Evolutionary conservation across 345 rosid genomes (phyloP).

Genomic region (Odontarrhena argentea): DNA sequence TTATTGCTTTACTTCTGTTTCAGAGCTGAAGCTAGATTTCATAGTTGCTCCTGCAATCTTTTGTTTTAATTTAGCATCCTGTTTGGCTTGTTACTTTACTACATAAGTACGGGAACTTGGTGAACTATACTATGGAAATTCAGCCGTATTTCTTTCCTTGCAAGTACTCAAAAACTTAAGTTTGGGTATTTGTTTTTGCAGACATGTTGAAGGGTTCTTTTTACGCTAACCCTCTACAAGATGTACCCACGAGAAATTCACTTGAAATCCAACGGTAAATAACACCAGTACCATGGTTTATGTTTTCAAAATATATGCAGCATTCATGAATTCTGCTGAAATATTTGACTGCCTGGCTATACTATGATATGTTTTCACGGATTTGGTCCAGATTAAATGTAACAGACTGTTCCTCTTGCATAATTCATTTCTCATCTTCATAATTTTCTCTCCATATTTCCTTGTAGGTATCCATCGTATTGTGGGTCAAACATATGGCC

Average conservation of each 20-base stretch:
- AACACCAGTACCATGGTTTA: background rate
- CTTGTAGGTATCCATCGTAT: conserved; percentile 78
- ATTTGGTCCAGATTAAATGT: background rate
- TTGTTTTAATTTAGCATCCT: background rate
- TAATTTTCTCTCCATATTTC: conserved; percentile 24
- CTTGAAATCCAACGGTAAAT: conserved; percentile 57
- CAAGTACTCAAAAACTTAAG: background rate
- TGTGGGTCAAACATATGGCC: conserved; percentile 98
- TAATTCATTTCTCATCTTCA: background rate
- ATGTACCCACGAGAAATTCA: conserved; percentile 68
- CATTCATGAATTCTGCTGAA: conserved; percentile 1
- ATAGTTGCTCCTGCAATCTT: background rate
- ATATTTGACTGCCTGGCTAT: conserved; percentile 8
- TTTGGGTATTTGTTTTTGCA: conserved; percentile 40
- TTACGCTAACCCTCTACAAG: conserved; percentile 81
- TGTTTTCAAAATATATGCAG: conserved; percentile 23
- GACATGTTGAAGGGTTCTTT: conserved; percentile 83
- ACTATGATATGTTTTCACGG: conserved; percentile 1
- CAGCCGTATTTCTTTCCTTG: background rate
- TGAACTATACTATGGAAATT: conserved; percentile 3
- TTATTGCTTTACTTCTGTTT: background rate
- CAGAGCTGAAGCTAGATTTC: background rate
- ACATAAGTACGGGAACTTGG: background rate
- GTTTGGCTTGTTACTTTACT: conserved; percentile 10
- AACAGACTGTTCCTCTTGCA: background rate